Evolutionary conservation across 129 eudicot species (phyloP).

Genomic region (Calendula officinalis): DNA sequence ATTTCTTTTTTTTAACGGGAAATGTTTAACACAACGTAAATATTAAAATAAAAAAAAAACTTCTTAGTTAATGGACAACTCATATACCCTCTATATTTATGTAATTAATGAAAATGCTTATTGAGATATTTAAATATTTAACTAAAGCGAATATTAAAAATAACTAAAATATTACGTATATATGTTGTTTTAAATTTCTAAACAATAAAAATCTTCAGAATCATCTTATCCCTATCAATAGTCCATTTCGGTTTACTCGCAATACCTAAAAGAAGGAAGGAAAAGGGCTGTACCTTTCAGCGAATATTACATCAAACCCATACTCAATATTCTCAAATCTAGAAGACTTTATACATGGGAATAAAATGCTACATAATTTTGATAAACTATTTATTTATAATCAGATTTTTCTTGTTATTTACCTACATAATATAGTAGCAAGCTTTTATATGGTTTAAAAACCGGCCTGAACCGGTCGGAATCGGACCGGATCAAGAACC

Average conservation of each 20-base stretch:
- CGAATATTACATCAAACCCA: constrained; percentile 36
- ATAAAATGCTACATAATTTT: constrained; percentile 19
- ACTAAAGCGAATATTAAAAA: too few relatives aligned
- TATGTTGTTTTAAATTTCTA: background rate
- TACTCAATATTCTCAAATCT: constrained; percentile 34
- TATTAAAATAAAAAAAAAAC: too few relatives aligned
- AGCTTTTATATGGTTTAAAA: too few relatives aligned
- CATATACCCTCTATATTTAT: too few relatives aligned
- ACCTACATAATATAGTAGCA: background rate
- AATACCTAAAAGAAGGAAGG: constrained; percentile 16
- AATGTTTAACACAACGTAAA: too few relatives aligned
- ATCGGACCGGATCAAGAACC: too few relatives aligned
- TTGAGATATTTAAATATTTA: too few relatives aligned
- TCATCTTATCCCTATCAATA: constrained; percentile 21
- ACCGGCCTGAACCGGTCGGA: too few relatives aligned
- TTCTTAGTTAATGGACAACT: too few relatives aligned
- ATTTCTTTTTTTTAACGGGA: too few relatives aligned
- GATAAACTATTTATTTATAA: background rate
- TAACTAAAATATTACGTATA: too few relatives aligned
- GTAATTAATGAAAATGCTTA: too few relatives aligned
- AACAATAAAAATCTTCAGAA: constrained; percentile 1
- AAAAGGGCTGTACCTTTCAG: constrained; percentile 29
- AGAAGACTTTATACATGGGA: constrained; percentile 22
- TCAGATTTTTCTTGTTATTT: background rate
- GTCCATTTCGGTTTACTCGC: constrained; percentile 12